Base-by-base conservation (phyloP, 192 early-diverging fungal genomes). In the Lobosporangium transversale region DNA sequence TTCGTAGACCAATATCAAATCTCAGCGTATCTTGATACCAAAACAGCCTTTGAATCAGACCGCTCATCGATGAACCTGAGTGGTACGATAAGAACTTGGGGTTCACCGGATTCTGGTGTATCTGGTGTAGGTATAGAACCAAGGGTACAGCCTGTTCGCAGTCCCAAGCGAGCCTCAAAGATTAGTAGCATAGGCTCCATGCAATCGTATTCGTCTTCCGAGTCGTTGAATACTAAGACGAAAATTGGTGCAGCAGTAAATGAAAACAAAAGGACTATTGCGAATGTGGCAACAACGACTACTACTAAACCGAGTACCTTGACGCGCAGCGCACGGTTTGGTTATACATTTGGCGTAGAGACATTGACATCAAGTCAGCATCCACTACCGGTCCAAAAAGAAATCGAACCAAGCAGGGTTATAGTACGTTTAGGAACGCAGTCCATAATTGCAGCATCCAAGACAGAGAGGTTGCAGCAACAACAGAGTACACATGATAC, bases 131-230 rank as follows among this genome's bases (percentile, higher is more conserved):
- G n/a, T n/a, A n/a, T n/a, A n/a, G n/a, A n/a, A n/a, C n/a, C n/a
- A n/a, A n/a, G n/a, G n/a, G n/a, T n/a, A n/a, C n/a, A n/a, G n/a
- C n/a, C n/a, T n/a, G n/a, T n/a, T n/a, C n/a, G n/a, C n/a, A n/a
- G n/a, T n/a, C n/a, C n/a, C n/a, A n/a, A n/a, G n/a, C n/a, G n/a
- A n/a, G 15, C 12, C 24, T 76, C 71, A 2, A 53, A 62, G 3
- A 30, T 26, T 15, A 66, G 53, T 33, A 66, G 63, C 17, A 44
- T 76, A 12, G 64, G 71, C 0, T 76, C 71, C 12, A 15, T 76
- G 42, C 66, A 62, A 0, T 42, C 66, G 31, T 61, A 62, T 0
- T 30, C 71, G 0, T 76, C 71, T 0, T 55, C 51, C 6, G 71
- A 76, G 43, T 66, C 71, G 17, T 45, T 68, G 35, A 37, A 29